Conservation (phyloP, 768 basidiomycete species). For the Kwoniella dendrophila region DNA sequence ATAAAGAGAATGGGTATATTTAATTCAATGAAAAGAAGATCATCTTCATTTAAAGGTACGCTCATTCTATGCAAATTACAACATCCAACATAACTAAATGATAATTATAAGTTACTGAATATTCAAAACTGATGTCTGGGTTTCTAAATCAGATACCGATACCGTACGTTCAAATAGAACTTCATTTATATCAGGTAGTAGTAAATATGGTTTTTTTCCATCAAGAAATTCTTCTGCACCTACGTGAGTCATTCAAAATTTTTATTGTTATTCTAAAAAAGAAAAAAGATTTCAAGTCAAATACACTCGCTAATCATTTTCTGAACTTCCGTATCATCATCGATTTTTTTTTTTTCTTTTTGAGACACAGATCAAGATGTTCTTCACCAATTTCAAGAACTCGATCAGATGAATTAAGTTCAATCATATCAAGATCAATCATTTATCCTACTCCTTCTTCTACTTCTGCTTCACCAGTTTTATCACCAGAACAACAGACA, state of each 20-base stretch:
- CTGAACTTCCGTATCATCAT: neutral
- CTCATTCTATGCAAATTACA: neutral
- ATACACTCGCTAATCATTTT: no score
- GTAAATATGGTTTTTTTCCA: neutral
- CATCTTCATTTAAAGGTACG: constrained; percentile 4
- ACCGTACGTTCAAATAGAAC: neutral
- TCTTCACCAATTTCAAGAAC: neutral
- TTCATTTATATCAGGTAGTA: neutral
- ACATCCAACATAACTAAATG: neutral
- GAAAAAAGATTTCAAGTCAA: no score
- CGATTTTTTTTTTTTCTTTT: neutral
- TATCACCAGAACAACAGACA: neutral
- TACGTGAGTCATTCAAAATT: constrained; percentile 2
- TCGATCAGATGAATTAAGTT: neutral
- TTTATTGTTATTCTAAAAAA: neutral
- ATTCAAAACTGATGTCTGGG: no score
- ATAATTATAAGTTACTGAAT: neutral
- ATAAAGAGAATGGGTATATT: neutral
- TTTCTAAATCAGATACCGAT: neutral
- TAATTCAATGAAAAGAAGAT: constrained; percentile 2
- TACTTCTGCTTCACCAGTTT: neutral
- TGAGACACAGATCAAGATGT: constrained; percentile 1
- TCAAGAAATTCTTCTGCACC: constrained; percentile 7
- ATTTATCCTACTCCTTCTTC: neutral
- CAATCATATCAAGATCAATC: constrained; percentile 5